Conservation (phyloP, 257 asterid genomes). For the Mitragyna speciosa region DNA sequence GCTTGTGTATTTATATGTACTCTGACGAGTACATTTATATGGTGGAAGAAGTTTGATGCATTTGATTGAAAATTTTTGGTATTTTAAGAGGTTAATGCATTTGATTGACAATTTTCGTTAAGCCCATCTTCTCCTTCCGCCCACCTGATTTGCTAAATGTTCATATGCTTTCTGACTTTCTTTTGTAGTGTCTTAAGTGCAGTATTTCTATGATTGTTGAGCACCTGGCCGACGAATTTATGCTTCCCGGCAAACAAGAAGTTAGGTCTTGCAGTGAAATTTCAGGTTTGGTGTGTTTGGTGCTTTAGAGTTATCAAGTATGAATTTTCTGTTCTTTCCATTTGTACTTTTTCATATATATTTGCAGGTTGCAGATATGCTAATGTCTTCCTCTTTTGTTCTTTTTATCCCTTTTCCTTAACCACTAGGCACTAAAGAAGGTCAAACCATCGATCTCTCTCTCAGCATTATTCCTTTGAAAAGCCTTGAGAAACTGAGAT, state of each 20-base stretch:
- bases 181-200: neutral
- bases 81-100: neutral
- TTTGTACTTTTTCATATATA: no score
- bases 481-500: no score
- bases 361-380: no score
- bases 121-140: neutral
- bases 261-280: neutral
- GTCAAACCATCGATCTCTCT: no score
- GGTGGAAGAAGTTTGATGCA: neutral
- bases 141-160: neutral
- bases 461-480: no score
- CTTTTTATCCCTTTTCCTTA: no score
- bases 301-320: neutral
- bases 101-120: neutral
- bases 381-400: no score
- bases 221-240: neutral
- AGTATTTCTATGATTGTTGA: neutral
- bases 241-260: neutral
- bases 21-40: neutral
- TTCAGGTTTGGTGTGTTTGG: neutral
- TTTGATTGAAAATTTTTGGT: neutral
- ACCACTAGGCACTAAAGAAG: no score
- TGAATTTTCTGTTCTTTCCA: neutral
- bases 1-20: neutral
- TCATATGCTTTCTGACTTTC: neutral